phyloP scores from a whole-genome alignment of 768 basidiomycete species.

The Tephrocybe sp. region DNA sequence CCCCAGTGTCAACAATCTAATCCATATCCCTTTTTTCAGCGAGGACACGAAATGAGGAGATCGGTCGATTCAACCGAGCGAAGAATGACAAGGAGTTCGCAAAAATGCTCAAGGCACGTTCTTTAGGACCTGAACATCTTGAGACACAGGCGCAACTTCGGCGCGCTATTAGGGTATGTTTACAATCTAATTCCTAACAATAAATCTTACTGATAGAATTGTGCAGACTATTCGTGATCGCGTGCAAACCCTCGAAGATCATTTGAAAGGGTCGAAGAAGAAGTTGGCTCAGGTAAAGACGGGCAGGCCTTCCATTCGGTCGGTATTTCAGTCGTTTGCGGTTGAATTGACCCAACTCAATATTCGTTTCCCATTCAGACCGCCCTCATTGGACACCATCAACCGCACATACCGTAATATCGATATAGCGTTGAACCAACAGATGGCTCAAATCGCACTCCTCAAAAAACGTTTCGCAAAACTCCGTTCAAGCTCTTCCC shows the following conservation, averaged over 20 bases:
- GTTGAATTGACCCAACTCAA: not conserved
- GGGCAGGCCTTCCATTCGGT: conserved; percentile 65
- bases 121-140: conserved; percentile 85
- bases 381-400: conserved; percentile 83
- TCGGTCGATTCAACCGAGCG: conserved; percentile 74
- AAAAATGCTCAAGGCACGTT: conserved; percentile 66
- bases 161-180: conserved; percentile 59
- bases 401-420: conserved; percentile 86
- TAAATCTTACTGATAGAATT: conserved; percentile 3
- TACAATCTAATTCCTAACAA: not conserved
- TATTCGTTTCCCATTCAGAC: conserved; percentile 40
- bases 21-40: conserved; percentile 39
- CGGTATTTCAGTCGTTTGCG: conserved; percentile 19
- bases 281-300: conserved; percentile 58
- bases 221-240: conserved; percentile 65
- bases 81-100: conserved; percentile 77
- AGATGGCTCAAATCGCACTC: conserved; percentile 48
- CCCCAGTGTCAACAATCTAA: not conserved
- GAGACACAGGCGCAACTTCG: conserved; percentile 80
- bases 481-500: conserved; percentile 37
- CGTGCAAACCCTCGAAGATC: conserved; percentile 76
- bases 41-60: conserved; percentile 80
- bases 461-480: conserved; percentile 53
- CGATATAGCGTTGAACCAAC: conserved; percentile 64
- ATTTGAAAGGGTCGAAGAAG: conserved; percentile 68